Base-by-base conservation (phyloP, 768 basidiomycete genomes). In the Boletus pseudopeckii region DNA sequence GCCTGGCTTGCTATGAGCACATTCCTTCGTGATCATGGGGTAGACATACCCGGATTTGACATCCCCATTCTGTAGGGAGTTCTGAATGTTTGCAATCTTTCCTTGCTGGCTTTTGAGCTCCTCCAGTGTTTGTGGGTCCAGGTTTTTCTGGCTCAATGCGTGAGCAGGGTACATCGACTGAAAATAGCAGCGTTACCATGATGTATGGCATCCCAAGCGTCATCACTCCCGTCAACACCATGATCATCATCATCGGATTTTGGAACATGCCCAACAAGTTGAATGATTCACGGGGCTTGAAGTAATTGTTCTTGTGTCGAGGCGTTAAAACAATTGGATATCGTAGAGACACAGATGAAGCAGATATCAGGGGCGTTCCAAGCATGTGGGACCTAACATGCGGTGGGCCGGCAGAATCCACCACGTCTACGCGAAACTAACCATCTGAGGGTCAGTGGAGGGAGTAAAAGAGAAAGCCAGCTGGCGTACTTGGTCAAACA, bases 201-300 rank as follows among this genome's bases (percentile, higher is more conserved):
- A 92, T 69, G 64, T 87, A 90, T 5, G 89, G 90, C 80, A 82
- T 84, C 22, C 77, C 80, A 26, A 92, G 68, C 73, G 88, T 79
- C 80, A 90, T 80, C 46, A 71, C 73, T 36, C 79, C 89, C 42
- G 79, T 85, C 58, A 79, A 69, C 30, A 82, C 76, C 83, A 89
- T 87, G 67, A 91, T 77, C 53, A 92, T 71, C 77, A 88, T 87
- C 90, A 92, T 91, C 7, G 90, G 90, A 64, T 83, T 92, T 53
- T 85, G 81, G 63, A 92, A 74, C 86, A 92, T 90, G 48, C 75
- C 81, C 52, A 86, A 50, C 22, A 90, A 57, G 67, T 86, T 86
- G 77, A 92, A 92, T 17, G 83, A 81, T 66, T 90, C 80, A 32
- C 67, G 80, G 24, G 86, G 83, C 28, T 83, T 74, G 65, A 88